Base-by-base conservation (phyloP, 352 stramenopile species). In the Globisporangium splendens region DNA sequence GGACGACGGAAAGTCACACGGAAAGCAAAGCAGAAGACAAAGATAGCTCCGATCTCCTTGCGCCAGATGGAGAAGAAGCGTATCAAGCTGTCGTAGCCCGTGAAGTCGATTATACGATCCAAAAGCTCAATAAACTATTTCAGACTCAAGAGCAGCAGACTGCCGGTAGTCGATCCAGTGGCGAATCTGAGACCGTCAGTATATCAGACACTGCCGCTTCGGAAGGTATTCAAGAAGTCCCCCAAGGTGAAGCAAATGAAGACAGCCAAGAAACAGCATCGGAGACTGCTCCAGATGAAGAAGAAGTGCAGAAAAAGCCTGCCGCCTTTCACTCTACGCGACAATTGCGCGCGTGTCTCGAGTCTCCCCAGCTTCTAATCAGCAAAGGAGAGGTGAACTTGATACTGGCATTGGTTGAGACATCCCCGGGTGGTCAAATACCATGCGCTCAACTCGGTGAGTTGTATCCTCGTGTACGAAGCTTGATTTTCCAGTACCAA, bases 401-500 rank as follows among this genome's bases (percentile, higher is more conserved):
- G 31, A 59, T 79, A 0, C 42, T 85, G 28, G 68, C 67, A 31
- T 66, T 89, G 3, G 78, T 64, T 5, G 65, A 74, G 10, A 21
- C 51, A 5, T 51, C 39, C 3, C 38, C 65, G 8, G 76, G 61
- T 10, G 65, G 65, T 0, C 49, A 68, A 0, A 66, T 88, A 20
- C 49, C 72, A 2, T 80, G 70, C 39, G 56, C 70, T 6, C 64
- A 77, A 12, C 63, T 89, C 0, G 59, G 61, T 1, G 54, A 72
- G 33, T 49, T 91, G 6, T 55, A 83, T 20, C 62, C 72, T 22
- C 76, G 72, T 17, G 74, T 86, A 24, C 72, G 80, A 43, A 68
- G 63, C 8, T 60, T 77, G 54, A 67, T 91, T 46, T 91, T 91
- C 41, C 65, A 71, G 61, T 91, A 75, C 57, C 80, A 91, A 47